These are phyloP conservation scores for Arachis hypogaea DNA, from an alignment of 306 rosid species.

Conservation along the genomic window DNA sequence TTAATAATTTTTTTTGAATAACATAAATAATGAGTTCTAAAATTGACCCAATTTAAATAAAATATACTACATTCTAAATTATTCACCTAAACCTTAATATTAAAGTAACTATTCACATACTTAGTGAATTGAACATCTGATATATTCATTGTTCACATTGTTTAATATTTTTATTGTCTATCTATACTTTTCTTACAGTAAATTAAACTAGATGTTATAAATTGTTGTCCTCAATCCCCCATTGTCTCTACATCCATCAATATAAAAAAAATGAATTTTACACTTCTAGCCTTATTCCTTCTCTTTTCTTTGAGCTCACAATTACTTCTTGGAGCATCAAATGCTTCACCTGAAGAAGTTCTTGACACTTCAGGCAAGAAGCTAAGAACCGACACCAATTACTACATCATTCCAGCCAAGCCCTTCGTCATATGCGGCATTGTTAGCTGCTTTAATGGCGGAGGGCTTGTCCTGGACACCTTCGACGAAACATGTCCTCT, in stretches of 20 bases:
- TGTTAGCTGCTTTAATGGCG: slow-evolving; percentile 1
- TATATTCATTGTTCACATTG: too few species aligned
- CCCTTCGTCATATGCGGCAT: neutral
- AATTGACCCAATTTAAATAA: too few species aligned
- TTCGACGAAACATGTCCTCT: slow-evolving; percentile 40
- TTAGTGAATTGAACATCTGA: too few species aligned
- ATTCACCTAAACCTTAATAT: too few species aligned
- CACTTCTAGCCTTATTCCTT: neutral
- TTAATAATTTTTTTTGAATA: too few species aligned
- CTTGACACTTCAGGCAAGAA: slow-evolving; percentile 24
- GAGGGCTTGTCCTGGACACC: slow-evolving; percentile 35
- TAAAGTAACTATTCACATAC: too few species aligned
- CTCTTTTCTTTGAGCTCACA: neutral
- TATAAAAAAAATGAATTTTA: neutral
- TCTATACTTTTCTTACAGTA: neutral
- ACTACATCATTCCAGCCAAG: slow-evolving; percentile 3
- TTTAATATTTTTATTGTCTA: too few species aligned
- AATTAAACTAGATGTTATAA: neutral
- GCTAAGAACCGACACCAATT: slow-evolving; percentile 1
- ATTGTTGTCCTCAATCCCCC: neutral
- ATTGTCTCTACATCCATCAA: neutral
- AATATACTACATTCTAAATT: too few species aligned
- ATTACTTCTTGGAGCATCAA: neutral
- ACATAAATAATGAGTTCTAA: too few species aligned
- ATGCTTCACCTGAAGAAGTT: slow-evolving; percentile 17